A percentile compares a stretch with the other conserved stretches of the same genome.
phyloP scores from a whole-genome alignment of 2,329 filamentous ascomycete species.

The Aureobasidium sp. region DNA sequence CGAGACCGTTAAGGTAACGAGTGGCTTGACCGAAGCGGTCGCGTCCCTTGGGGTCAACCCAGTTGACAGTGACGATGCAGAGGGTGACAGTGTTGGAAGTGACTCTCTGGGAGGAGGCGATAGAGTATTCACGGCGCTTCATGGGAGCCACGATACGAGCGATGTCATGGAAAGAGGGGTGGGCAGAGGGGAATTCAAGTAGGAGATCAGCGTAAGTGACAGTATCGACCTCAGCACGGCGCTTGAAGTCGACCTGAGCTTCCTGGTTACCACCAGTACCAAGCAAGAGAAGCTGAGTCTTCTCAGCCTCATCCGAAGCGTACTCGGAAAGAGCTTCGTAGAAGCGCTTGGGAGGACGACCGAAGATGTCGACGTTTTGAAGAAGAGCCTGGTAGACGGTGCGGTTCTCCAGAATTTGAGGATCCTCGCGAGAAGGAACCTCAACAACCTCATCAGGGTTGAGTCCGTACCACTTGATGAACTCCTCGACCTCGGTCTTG shows the following conservation, averaged over 20 bases:
- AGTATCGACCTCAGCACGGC: slow-evolving; percentile 81
- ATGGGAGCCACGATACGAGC: slow-evolving; percentile 79
- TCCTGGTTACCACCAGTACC: slow-evolving; percentile 57
- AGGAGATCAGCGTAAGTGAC: slow-evolving; percentile 86
- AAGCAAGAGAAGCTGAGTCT: slow-evolving; percentile 68
- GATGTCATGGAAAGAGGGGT: slow-evolving; percentile 81
- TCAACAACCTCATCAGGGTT: slow-evolving; percentile 80
- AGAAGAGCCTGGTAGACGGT: slow-evolving; percentile 87
- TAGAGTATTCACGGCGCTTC: slow-evolving; percentile 98
- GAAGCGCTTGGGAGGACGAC: slow-evolving; percentile 94
- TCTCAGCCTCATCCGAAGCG: slow-evolving; percentile 74
- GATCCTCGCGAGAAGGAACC: slow-evolving; percentile 76
- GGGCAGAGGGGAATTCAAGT: slow-evolving; percentile 82
- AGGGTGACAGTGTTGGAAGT: slow-evolving; percentile 83
- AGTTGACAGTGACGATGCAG: slow-evolving; percentile 95
- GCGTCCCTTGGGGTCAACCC: slow-evolving; percentile 82
- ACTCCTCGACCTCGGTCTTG: slow-evolving; percentile 65
- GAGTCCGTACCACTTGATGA: slow-evolving; percentile 86
- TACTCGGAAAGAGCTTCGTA: slow-evolving; percentile 88
- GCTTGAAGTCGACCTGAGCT: slow-evolving; percentile 86
- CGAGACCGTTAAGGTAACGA: slow-evolving; percentile 73
- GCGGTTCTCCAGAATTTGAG: slow-evolving; percentile 68
- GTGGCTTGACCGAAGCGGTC: slow-evolving; percentile 90
- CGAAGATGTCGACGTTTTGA: slow-evolving; percentile 94
- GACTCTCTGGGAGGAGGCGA: slow-evolving; percentile 92